These are phyloP conservation scores for Xylaria longipes DNA, from an alignment of 495 filamentous ascomycete genomes.

Conservation along the genomic window DNA sequence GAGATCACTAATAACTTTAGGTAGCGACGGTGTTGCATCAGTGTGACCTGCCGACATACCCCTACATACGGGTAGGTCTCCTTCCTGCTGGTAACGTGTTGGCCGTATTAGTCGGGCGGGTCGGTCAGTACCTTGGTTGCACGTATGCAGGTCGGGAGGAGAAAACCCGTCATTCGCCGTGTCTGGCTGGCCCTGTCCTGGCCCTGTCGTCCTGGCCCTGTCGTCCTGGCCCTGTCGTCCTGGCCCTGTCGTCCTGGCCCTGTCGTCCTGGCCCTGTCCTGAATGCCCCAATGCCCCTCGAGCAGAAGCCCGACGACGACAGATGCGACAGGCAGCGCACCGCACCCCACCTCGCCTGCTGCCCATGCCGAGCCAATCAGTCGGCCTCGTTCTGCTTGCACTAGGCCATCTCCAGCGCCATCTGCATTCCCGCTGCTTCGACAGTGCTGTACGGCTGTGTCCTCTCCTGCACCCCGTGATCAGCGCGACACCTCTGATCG, in stretches of 20 bases:
- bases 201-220: too few relatives aligned
- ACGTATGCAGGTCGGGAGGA: background rate
- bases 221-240: too few relatives aligned
- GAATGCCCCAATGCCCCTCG: too few relatives aligned
- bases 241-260: too few relatives aligned
- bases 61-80: background rate
- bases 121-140: constrained; percentile 9
- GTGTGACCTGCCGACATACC: too few relatives aligned
- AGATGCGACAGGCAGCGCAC: too few relatives aligned
- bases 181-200: background rate
- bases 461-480: constrained; percentile 20
- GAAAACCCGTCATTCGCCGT: constrained; percentile 7
- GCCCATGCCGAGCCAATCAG: constrained; percentile 2
- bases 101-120: constrained; percentile 13
- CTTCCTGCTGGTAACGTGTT: constrained; percentile 7
- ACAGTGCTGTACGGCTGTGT: background rate
- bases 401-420: constrained; percentile 12
- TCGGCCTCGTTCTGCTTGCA: background rate
- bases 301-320: background rate
- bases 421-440: constrained; percentile 16
- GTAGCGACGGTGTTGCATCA: constrained; percentile 1
- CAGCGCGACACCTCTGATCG: background rate
- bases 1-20: background rate
- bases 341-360: background rate
- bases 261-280: too few relatives aligned